Evolutionary conservation across 306 rosid genomes (phyloP).

Genomic region (Vigna mungo): DNA sequence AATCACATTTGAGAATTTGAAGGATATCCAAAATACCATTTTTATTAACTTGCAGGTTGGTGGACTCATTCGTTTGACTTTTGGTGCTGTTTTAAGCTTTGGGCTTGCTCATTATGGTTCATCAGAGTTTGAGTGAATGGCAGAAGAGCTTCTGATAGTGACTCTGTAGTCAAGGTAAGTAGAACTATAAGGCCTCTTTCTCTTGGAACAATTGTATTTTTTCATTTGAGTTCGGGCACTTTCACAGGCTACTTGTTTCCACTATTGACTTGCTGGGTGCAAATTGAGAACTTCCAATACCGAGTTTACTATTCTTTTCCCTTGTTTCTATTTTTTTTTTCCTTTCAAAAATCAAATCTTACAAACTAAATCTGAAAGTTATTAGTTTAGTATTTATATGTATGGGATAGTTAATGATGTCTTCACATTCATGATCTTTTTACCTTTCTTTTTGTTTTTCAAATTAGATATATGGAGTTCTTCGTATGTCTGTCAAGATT

Average conservation of each 20-base stretch:
- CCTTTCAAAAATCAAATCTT: constrained; percentile 32
- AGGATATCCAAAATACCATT: constrained; percentile 28
- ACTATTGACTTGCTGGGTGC: constrained; percentile 22
- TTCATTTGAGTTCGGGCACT: constrained; percentile 19
- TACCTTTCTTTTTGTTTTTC: not conserved
- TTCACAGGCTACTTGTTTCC: constrained; percentile 13
- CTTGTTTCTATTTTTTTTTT: constrained; percentile 5
- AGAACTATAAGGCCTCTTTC: constrained; percentile 32
- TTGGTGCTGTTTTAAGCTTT: constrained; percentile 79
- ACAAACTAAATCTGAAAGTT: constrained; percentile 14
- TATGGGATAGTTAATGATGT: constrained; percentile 13
- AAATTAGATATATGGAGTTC: constrained; percentile 88
- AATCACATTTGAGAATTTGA: constrained; percentile 28
- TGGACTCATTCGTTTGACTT: constrained; percentile 82
- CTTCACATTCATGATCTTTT: constrained; percentile 20
- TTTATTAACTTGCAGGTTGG: constrained; percentile 67
- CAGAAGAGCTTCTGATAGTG: constrained; percentile 99
- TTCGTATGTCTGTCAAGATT: constrained; percentile 97
- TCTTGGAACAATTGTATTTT: not conserved
- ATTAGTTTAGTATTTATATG: constrained; percentile 2
- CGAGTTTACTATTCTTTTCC: not conserved
- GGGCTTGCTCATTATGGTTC: constrained; percentile 92
- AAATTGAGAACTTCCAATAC: not conserved
- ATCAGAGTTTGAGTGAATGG: constrained; percentile 96
- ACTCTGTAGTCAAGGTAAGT: constrained; percentile 87